These are phyloP conservation scores for Biscogniauxia sp. DNA, from an alignment of 2,329 filamentous ascomycete species.

Conservation along the genomic window DNA sequence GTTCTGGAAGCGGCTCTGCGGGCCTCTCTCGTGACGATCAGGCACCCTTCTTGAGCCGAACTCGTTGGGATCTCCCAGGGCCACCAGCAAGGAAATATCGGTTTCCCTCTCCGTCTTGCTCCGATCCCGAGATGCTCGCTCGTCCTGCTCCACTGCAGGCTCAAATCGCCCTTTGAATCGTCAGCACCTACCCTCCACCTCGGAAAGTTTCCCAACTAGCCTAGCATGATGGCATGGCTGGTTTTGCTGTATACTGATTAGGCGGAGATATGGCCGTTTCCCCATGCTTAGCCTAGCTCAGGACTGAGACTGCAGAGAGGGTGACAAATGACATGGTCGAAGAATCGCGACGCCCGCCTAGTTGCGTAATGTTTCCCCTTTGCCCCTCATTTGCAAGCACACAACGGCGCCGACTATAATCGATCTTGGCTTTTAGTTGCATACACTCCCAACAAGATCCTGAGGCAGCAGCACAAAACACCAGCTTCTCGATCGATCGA, in stretches of 20 bases:
- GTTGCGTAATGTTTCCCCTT: constrained; percentile 5
- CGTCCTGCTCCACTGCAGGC: not conserved
- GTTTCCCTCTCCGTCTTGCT: not conserved
- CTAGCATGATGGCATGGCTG: not conserved
- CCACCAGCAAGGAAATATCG: constrained; percentile 4
- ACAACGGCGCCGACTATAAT: constrained; percentile 13
- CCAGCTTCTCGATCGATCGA: constrained; percentile 4
- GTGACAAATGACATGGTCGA: constrained; percentile 5
- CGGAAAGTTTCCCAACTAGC: not conserved
- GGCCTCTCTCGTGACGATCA: constrained; percentile 3
- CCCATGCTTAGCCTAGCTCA: constrained; percentile 1
- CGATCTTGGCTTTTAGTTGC: constrained; percentile 10
- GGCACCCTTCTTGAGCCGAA: not conserved
- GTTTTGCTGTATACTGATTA: not conserved
- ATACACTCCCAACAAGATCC: constrained; percentile 2
- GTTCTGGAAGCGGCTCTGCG: constrained; percentile 9
- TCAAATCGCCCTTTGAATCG: not conserved
- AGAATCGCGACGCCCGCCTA: not conserved
- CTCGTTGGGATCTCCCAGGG: constrained; percentile 7
- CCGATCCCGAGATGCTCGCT: not conserved
- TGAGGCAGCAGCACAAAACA: constrained; percentile 1
- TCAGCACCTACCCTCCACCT: not conserved
- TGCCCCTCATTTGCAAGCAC: constrained; percentile 14
- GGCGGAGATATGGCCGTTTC: not conserved
- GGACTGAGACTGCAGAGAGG: constrained; percentile 22